phyloP scores from a whole-genome alignment of 441 rosid species.

The Gossypium lobatum region DNA sequence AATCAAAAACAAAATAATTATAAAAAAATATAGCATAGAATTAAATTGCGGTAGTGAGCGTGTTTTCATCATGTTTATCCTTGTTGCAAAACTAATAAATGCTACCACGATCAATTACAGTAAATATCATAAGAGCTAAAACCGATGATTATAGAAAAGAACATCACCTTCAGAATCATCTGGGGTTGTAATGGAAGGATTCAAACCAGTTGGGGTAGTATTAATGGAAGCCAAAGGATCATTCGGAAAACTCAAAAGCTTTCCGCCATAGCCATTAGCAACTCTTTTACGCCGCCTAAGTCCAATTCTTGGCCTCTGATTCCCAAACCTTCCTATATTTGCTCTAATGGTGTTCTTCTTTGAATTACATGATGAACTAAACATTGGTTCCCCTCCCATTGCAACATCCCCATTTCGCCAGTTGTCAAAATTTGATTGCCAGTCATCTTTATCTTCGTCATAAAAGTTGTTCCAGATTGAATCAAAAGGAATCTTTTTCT shows the following conservation, averaged over 20 bases:
- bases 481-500: constrained; percentile 50
- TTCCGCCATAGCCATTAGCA: constrained; percentile 17
- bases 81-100: too few species aligned
- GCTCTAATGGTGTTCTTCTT: constrained; percentile 17
- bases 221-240: constrained; percentile 26
- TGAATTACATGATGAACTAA: constrained; percentile 17
- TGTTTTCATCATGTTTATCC: not conserved
- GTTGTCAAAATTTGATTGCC: constrained; percentile 6
- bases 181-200: constrained; percentile 22
- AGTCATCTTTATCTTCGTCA: constrained; percentile 8
- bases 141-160: not conserved
- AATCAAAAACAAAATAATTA: not conserved
- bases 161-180: constrained; percentile 26
- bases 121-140: too few species aligned
- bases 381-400: constrained; percentile 29
- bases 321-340: constrained; percentile 22
- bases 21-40: not conserved
- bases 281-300: constrained; percentile 33
- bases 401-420: constrained; percentile 11
- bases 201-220: constrained; percentile 16
- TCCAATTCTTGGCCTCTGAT: constrained; percentile 30
- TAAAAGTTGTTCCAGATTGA: constrained; percentile 16
- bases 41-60: not conserved
- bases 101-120: too few species aligned
- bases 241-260: constrained; percentile 28